These are phyloP conservation scores for Pisolithus marmoratus DNA, from an alignment of 768 basidiomycete genomes.

Conservation along the genomic window DNA sequence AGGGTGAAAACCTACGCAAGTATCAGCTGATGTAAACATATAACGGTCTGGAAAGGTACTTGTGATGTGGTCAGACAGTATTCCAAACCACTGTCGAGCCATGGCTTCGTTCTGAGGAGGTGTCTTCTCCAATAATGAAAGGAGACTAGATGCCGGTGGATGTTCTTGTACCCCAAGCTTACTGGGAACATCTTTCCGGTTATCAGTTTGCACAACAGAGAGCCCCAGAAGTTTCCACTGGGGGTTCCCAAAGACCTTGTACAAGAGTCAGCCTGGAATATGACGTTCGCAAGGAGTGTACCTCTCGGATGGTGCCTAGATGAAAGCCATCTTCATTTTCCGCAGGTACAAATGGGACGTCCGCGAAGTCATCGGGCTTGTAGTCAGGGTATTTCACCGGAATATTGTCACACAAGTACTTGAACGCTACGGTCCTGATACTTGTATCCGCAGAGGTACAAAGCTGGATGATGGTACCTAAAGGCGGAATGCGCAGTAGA, in stretches of 20 bases:
- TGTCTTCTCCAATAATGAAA: constrained; percentile 51
- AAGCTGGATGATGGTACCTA: constrained; percentile 60
- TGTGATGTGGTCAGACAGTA: constrained; percentile 56
- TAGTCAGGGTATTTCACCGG: constrained; percentile 55
- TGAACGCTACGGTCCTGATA: constrained; percentile 58
- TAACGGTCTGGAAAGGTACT: constrained; percentile 30
- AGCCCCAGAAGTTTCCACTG: constrained; percentile 79
- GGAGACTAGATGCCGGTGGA: constrained; percentile 57
- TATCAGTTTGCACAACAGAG: constrained; percentile 49
- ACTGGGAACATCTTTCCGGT: constrained; percentile 44
- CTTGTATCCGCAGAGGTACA: constrained; percentile 53
- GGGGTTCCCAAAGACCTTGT: constrained; percentile 62
- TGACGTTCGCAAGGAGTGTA: constrained; percentile 19
- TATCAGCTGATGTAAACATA: constrained; percentile 1
- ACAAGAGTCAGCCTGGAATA: neutral
- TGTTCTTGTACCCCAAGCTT: constrained; percentile 69
- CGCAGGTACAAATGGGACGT: constrained; percentile 78
- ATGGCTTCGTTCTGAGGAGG: constrained; percentile 49
- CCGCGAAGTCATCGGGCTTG: constrained; percentile 45
- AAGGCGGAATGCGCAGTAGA: constrained; percentile 59
- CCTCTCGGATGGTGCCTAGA: constrained; percentile 62
- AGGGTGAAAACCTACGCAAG: constrained; percentile 48
- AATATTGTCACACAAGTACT: constrained; percentile 78
- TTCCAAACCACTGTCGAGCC: constrained; percentile 63
- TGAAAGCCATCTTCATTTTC: constrained; percentile 43